Base-by-base conservation (phyloP, 2,329 filamentous ascomycete species). In the Cladosporium austrohemisphaericum region DNA sequence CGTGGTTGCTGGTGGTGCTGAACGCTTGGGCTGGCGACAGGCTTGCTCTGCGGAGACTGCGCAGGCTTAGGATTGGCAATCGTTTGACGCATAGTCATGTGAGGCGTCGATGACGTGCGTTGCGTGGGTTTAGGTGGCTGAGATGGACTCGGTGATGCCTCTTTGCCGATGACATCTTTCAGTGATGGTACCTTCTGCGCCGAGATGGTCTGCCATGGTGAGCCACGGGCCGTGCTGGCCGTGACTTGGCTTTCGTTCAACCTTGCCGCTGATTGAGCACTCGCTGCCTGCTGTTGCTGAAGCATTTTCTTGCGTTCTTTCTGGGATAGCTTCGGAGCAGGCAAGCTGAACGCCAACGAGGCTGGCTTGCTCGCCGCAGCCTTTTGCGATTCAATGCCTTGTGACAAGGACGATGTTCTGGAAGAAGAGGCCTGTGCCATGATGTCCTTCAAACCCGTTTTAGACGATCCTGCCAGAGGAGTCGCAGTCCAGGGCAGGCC, bases 271-370 rank as follows among this genome's bases (percentile, higher is more conserved):
- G 46, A 22, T 26, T 56, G 51, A 18, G 63, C 49, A 65, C 56
- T 43, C 65, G 57, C 45, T 65, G 64, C 41, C 56, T 62, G 51
- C 60, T 87, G 81, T 53, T 81, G 77, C 60, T 89, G 85, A 59
- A 89, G 81, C 56, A 90, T 81, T 63, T 81, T 87, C 71, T 95
- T 97, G 18, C 90, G 83, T 66, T 96, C 91, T 63, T 93, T 95
- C 60, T 97, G 93, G 0, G 91, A 95, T 57, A 95, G 69, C 64
- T 88, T 95, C 0, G 72, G 68, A 29, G 71, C 65, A 20, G 60
- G 71, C 52, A 62, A 59, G 61, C 60, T 59, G 49, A 61, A 57
- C 13, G 60, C 53, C 3, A 55, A 55, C 2, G 55, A 52, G 8
- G n/a, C 23, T n/a, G 55, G 29, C 16, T 48, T 51, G 4, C 60